Percentiles rank a stretch among this genome's conserved stretches.
Evolutionary conservation across 208 protist genomes (phyloP).

Genomic region (Trypanosoma mega): DNA sequence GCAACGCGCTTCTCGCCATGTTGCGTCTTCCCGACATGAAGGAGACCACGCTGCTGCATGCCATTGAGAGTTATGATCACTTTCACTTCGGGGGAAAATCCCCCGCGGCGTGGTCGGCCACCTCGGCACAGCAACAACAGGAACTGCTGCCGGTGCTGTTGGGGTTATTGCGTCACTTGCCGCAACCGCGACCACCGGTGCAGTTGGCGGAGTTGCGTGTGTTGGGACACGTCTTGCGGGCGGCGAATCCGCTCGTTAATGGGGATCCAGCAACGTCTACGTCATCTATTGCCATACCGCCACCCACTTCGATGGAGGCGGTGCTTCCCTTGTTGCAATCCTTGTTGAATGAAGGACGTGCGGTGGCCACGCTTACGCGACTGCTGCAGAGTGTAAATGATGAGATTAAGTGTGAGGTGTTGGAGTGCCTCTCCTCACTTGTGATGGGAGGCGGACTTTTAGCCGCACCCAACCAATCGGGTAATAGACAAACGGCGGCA

Average conservation of each 20-base stretch:
- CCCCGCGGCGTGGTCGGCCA: conserved; percentile 1
- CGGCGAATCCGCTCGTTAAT: conserved; percentile 5
- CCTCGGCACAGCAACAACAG: conserved; percentile 28
- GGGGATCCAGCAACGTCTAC: neutral
- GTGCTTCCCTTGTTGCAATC: conserved; percentile 38
- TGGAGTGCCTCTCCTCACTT: conserved; percentile 74
- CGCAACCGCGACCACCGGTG: conserved; percentile 68
- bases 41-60: conserved; percentile 69
- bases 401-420: conserved; percentile 87
- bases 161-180: conserved; percentile 61
- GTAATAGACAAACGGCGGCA: conserved; percentile 18
- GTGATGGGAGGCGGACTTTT: conserved; percentile 31
- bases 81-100: conserved; percentile 40
- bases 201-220: conserved; percentile 74
- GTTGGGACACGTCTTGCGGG: conserved; percentile 61
- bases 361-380: conserved; percentile 47
- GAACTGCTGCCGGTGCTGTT: conserved; percentile 52
- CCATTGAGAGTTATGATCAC: conserved; percentile 66
- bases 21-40: conserved; percentile 78
- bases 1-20: conserved; percentile 55
- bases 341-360: conserved; percentile 48
- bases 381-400: conserved; percentile 92
- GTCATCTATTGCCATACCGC: conserved; percentile 13
- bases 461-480: too few relatives aligned
- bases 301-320: conserved; percentile 21